These are phyloP conservation scores for Alliaria petiolata DNA, from an alignment of 345 rosid species.

Conservation along the genomic window DNA sequence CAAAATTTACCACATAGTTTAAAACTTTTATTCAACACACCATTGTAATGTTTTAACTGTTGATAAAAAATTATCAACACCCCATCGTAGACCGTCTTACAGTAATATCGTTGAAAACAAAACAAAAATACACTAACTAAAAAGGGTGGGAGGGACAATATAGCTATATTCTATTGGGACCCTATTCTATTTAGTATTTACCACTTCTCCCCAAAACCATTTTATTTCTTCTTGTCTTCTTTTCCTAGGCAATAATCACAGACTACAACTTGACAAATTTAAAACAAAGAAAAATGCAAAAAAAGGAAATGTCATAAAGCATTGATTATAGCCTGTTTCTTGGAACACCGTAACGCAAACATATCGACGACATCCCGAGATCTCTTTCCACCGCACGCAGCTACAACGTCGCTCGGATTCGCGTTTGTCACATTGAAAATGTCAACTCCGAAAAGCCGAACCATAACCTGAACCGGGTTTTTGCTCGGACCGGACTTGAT, in stretches of 20 bases:
- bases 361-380: conserved; percentile 53
- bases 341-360: conserved; percentile 47
- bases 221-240: background rate
- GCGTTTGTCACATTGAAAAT: conserved; percentile 50
- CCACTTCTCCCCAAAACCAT: background rate
- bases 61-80: no score
- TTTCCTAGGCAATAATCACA: background rate
- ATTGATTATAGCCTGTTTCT: conserved; percentile 62
- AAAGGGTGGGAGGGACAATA: no score
- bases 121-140: no score
- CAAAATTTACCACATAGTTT: no score
- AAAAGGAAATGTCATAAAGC: conserved; percentile 52
- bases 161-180: no score
- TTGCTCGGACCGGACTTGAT: conserved; percentile 21
- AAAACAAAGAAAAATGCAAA: background rate
- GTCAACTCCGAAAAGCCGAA: conserved; percentile 54
- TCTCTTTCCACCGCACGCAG: conserved; percentile 53
- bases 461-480: conserved; percentile 19
- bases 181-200: background rate
- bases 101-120: no score
- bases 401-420: conserved; percentile 43
- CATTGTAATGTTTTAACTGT: no score
- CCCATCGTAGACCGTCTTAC: no score
- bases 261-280: conserved; percentile 6
- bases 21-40: no score